A percentile compares a stretch with the other conserved stretches of the same genome.
phyloP scores from a whole-genome alignment of 1,284 basidiomycete genomes.

The Sporisorium graminicola region DNA sequence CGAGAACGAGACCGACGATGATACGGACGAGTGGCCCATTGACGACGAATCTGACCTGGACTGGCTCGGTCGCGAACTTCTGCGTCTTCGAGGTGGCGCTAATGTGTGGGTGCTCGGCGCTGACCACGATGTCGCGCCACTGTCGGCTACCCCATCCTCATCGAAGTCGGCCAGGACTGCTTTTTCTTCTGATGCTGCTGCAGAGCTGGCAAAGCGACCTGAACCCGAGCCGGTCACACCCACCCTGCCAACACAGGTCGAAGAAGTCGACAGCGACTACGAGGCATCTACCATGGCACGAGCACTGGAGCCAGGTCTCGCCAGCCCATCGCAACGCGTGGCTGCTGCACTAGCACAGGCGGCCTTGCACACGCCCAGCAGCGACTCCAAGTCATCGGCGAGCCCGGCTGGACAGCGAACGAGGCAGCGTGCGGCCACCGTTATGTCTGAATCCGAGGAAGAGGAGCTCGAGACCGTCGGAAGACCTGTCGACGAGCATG shows the following conservation, averaged over 20 bases:
- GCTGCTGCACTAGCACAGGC: slow-evolving; percentile 33
- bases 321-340: slow-evolving; percentile 19
- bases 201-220: neutral
- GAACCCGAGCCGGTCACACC: neutral
- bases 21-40: slow-evolving; percentile 24
- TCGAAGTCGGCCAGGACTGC: neutral
- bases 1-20: slow-evolving; percentile 12
- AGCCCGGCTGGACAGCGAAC: slow-evolving; percentile 1
- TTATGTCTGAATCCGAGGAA: slow-evolving; percentile 49
- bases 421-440: slow-evolving; percentile 30
- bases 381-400: neutral
- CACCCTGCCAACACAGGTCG: slow-evolving; percentile 16
- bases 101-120: slow-evolving; percentile 52
- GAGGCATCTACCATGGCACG: neutral
- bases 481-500: slow-evolving; percentile 9
- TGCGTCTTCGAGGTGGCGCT: slow-evolving; percentile 37
- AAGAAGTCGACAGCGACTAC: slow-evolving; percentile 35
- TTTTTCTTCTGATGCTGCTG: neutral
- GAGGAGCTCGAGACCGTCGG: slow-evolving; percentile 45
- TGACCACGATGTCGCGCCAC: slow-evolving; percentile 5
- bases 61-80: slow-evolving; percentile 56
- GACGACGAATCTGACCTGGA: slow-evolving; percentile 56
- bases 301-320: neutral
- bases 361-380: slow-evolving; percentile 1
- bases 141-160: neutral